Percentiles rank a stretch among this genome's conserved stretches.
Evolutionary conservation across 805 yeast genomes (phyloP).

Genomic region (Isabelozyma pseudorhagii): DNA sequence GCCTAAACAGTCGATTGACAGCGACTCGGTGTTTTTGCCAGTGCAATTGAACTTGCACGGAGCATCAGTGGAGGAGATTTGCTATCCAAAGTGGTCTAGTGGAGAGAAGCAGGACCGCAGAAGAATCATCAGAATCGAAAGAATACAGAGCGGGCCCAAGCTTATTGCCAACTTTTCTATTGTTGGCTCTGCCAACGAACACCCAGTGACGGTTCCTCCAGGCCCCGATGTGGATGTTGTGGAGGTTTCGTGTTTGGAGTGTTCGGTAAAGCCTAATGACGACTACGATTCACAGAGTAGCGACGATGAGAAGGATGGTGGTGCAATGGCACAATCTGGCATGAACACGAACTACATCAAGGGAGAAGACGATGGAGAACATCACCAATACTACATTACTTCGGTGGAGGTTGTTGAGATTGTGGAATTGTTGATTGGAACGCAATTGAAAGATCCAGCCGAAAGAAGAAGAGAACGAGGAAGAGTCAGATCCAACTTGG

Average conservation of each 20-base stretch:
- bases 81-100: slow-evolving; percentile 49
- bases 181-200: slow-evolving; percentile 48
- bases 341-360: slow-evolving; percentile 10
- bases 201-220: slow-evolving; percentile 38
- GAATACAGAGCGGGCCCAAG: slow-evolving; percentile 47
- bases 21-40: slow-evolving; percentile 35
- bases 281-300: slow-evolving; percentile 23
- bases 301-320: slow-evolving; percentile 18
- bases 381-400: slow-evolving; percentile 49
- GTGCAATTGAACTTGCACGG: slow-evolving; percentile 45
- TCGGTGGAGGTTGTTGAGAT: slow-evolving; percentile 66
- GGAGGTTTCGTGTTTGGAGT: slow-evolving; percentile 60
- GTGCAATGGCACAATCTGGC: slow-evolving; percentile 8
- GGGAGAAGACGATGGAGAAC: slow-evolving; percentile 20
- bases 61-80: slow-evolving; percentile 46
- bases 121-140: slow-evolving; percentile 56
- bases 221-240: slow-evolving; percentile 47
- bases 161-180: slow-evolving; percentile 49
- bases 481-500: slow-evolving; percentile 62
- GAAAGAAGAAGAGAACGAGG: slow-evolving; percentile 63
- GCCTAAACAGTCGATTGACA: slow-evolving; percentile 38
- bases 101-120: slow-evolving; percentile 49
- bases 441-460: slow-evolving; percentile 41
- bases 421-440: slow-evolving; percentile 59
- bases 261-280: slow-evolving; percentile 27